These are phyloP conservation scores for Gossypium davidsonii DNA, from an alignment of 441 rosid genomes.

Conservation along the genomic window DNA sequence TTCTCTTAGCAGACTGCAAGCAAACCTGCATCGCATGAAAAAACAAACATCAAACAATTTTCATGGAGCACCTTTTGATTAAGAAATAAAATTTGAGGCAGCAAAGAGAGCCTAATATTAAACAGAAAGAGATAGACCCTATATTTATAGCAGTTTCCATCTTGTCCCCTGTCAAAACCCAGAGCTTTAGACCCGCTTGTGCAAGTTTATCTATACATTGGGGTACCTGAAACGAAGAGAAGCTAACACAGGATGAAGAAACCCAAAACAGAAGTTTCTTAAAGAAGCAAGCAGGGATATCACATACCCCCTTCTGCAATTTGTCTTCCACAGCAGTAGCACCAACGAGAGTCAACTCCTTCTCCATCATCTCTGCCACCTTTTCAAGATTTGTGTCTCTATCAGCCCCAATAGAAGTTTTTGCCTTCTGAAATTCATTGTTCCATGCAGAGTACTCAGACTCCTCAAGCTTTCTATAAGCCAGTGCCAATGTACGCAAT, in stretches of 20 bases:
- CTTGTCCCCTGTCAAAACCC: conserved; percentile 98
- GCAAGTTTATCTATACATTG: conserved; percentile 98
- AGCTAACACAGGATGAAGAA: conserved; percentile 23
- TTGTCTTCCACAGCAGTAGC: conserved; percentile 99
- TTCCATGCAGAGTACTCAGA: conserved; percentile 77
- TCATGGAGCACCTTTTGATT: not conserved
- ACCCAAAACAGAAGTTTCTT: conserved; percentile 7
- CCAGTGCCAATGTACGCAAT: conserved; percentile 81
- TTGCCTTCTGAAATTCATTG: conserved; percentile 74
- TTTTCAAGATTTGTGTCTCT: conserved; percentile 75
- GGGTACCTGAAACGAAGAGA: conserved; percentile 56
- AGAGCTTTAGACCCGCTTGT: conserved; percentile 93
- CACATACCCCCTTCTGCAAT: conserved; percentile 83
- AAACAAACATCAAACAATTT: conserved; percentile 4
- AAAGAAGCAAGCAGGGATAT: conserved; percentile 1
- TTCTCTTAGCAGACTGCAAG: conserved; percentile 88
- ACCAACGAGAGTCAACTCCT: conserved; percentile 77
- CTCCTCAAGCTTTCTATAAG: conserved; percentile 73
- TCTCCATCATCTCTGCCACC: conserved; percentile 79
- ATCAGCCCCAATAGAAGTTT: conserved; percentile 67
- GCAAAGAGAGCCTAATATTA: conserved; percentile 9
- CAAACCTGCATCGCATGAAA: conserved; percentile 49
- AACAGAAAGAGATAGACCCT: conserved; percentile 47
- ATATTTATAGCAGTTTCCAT: conserved; percentile 99
- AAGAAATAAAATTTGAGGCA: conserved; percentile 4